Percentiles rank a stretch among this genome's conserved stretches.
phyloP scores from a whole-genome alignment of 257 asterid genomes.

The Paulownia fortunei region DNA sequence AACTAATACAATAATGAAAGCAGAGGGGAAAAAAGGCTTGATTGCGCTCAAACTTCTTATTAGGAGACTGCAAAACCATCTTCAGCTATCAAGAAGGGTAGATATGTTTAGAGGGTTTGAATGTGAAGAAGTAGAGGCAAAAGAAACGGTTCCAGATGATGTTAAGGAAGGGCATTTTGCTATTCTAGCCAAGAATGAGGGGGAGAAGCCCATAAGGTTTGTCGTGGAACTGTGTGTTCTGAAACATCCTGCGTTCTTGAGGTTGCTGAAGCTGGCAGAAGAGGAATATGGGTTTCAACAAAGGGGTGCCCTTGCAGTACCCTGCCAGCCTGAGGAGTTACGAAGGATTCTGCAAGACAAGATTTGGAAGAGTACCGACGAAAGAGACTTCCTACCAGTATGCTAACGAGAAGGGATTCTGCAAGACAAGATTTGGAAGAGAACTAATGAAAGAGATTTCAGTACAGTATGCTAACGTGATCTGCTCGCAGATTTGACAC shows the following conservation, averaged over 20 bases:
- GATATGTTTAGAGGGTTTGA: background rate
- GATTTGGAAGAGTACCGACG: background rate
- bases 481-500: too few relatives aligned
- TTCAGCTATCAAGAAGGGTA: conserved; percentile 28
- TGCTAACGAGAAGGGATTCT: too few relatives aligned
- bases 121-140: conserved; percentile 7
- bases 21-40: conserved; percentile 17
- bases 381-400: too few relatives aligned
- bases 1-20: conserved; percentile 26
- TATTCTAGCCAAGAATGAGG: conserved; percentile 33
- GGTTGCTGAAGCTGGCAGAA: conserved; percentile 46
- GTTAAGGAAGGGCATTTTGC: conserved; percentile 53
- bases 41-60: conserved; percentile 27
- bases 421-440: too few relatives aligned
- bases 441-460: too few relatives aligned
- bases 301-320: conserved; percentile 42
- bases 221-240: conserved; percentile 41
- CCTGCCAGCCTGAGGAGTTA: conserved; percentile 46
- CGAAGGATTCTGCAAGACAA: conserved; percentile 38
- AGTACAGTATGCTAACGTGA: too few relatives aligned
- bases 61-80: conserved; percentile 38
- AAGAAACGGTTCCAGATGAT: conserved; percentile 32
- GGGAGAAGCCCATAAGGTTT: conserved; percentile 42
- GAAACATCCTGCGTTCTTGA: conserved; percentile 41
- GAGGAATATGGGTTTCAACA: conserved; percentile 47